phyloP scores from a whole-genome alignment of 257 asterid genomes.

The Solanum chilense region DNA sequence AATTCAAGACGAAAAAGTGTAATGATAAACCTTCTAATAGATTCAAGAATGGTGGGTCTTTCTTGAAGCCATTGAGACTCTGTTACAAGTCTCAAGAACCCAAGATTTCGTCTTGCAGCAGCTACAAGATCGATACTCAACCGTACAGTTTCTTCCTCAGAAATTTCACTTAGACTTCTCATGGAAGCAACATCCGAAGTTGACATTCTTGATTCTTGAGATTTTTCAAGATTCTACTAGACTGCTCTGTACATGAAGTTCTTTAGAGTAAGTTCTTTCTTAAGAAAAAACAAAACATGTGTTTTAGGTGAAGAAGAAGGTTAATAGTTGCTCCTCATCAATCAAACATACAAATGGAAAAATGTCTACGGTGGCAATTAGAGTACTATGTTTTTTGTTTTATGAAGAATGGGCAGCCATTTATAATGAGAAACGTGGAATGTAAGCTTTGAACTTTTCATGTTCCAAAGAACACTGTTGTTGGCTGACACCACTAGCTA shows the following conservation, averaged over 20 bases:
- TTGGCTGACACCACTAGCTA: too few species aligned
- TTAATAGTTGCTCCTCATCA: neutral
- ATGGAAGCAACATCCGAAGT: constrained; percentile 26
- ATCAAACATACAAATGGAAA: neutral
- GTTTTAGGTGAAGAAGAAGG: neutral
- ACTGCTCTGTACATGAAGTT: neutral
- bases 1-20: neutral
- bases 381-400: neutral
- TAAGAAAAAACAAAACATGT: neutral
- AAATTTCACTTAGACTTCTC: constrained; percentile 47
- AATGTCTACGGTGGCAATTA: neutral
- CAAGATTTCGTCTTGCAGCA: constrained; percentile 60
- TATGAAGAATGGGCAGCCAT: neutral
- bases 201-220: constrained; percentile 28
- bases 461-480: neutral
- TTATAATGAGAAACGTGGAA: neutral
- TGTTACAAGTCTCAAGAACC: constrained; percentile 47
- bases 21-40: constrained; percentile 55
- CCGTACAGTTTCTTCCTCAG: constrained; percentile 39
- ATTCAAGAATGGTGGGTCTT: constrained; percentile 41
- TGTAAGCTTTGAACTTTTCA: neutral
- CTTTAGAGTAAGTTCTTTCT: neutral
- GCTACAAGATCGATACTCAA: constrained; percentile 72
- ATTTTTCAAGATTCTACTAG: neutral
- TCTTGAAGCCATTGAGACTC: constrained; percentile 60